Conservation (phyloP, 1,139 yeast species). For the Yamadazyma sp. region DNA sequence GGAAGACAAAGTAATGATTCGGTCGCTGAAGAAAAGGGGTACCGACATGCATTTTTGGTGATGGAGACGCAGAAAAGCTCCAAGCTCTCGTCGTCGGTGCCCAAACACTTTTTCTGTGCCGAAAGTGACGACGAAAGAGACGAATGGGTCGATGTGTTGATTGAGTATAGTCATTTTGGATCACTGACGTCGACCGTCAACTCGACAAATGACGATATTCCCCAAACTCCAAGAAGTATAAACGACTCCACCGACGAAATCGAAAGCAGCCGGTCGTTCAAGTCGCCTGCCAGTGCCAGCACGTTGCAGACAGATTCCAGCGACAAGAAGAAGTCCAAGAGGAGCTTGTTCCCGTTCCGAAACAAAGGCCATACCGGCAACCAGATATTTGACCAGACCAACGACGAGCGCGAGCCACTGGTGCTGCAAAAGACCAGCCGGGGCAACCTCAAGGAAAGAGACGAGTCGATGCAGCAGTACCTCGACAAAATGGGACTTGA, state of each 20-base stretch:
- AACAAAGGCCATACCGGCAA: constrained; percentile 20
- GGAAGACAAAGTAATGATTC: constrained; percentile 62
- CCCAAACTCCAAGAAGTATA: constrained; percentile 5
- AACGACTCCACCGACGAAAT: constrained; percentile 19
- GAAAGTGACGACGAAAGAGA: constrained; percentile 82
- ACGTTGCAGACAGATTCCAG: constrained; percentile 16
- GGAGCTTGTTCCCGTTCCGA: constrained; percentile 62
- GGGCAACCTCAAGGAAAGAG: constrained; percentile 7
- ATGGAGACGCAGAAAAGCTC: constrained; percentile 61
- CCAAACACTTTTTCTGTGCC: constrained; percentile 76
- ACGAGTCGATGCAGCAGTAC: constrained; percentile 33
- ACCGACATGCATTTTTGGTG: constrained; percentile 73
- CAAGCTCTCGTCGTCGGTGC: constrained; percentile 49
- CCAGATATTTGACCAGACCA: constrained; percentile 8
- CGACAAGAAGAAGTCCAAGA: constrained; percentile 51
- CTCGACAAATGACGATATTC: constrained; percentile 5
- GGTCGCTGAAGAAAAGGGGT: constrained; percentile 69
- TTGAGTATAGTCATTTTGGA: constrained; percentile 36
- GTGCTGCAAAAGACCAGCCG: constrained; percentile 4
- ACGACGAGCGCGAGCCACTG: background rate
- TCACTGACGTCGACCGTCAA: constrained; percentile 8
- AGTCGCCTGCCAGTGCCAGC: constrained; percentile 13
- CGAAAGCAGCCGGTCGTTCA: constrained; percentile 10
- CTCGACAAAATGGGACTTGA: constrained; percentile 42
- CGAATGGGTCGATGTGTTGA: constrained; percentile 66